Percentiles rank a stretch among this genome's conserved stretches.
Conservation (phyloP, 495 filamentous ascomycete genomes). For the Hyphodiscus hymeniophilus region DNA sequence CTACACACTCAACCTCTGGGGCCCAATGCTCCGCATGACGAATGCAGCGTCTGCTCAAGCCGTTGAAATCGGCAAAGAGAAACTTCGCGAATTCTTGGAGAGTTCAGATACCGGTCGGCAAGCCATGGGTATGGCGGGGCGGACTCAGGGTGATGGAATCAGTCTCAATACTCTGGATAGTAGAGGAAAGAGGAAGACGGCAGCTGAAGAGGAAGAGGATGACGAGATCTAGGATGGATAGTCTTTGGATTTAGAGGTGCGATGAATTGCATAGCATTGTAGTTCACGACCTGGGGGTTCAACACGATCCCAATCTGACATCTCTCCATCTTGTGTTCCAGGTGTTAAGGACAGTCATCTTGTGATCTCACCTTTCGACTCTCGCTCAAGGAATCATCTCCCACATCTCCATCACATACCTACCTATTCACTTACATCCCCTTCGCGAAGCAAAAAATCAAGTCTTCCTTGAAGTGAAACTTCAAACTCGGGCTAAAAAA, state of each 20-base stretch:
- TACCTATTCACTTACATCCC: too few relatives aligned
- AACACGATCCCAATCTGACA: too few relatives aligned
- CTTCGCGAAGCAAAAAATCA: too few relatives aligned
- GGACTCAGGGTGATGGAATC: slow-evolving; percentile 36
- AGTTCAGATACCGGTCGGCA: slow-evolving; percentile 70
- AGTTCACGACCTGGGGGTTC: not conserved
- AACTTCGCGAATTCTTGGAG: slow-evolving; percentile 79
- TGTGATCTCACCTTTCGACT: too few relatives aligned
- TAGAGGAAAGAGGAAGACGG: slow-evolving; percentile 44
- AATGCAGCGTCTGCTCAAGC: slow-evolving; percentile 84
- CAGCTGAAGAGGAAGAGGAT: slow-evolving; percentile 40
- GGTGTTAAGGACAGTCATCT: too few relatives aligned
- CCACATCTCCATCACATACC: too few relatives aligned
- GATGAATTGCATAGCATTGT: slow-evolving; percentile 7
- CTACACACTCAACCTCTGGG: slow-evolving; percentile 88
- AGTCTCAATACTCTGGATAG: slow-evolving; percentile 53
- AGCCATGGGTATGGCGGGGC: slow-evolving; percentile 62
- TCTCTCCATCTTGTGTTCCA: too few relatives aligned
- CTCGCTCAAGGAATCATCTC: too few relatives aligned
- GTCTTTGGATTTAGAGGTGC: slow-evolving; percentile 8
- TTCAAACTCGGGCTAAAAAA: too few relatives aligned
- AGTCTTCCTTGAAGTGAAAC: too few relatives aligned
- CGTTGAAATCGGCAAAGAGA: slow-evolving; percentile 80
- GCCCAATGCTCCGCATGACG: slow-evolving; percentile 89
- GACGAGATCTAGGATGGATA: slow-evolving; percentile 26